Evolutionary conservation across 1,284 basidiomycete genomes (phyloP).

Genomic region (Microbotryum lychnidis-dioicae): DNA sequence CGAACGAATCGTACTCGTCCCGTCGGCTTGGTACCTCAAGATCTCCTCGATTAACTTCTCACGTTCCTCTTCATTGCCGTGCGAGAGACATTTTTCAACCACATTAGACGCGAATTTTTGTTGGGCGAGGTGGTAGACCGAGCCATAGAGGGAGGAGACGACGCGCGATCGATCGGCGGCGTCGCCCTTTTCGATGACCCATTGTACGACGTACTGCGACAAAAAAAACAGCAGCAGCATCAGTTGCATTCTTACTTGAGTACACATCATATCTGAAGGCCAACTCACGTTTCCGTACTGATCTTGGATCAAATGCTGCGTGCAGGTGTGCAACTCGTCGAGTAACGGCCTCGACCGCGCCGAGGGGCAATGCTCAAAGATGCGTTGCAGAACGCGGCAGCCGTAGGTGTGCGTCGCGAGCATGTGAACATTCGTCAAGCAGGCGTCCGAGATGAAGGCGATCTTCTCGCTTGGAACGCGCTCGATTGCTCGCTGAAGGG

Average conservation of each 20-base stretch:
- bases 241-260: neutral
- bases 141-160: constrained; percentile 63
- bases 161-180: constrained; percentile 61
- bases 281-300: constrained; percentile 40
- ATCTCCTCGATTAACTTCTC: constrained; percentile 40
- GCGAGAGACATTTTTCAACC: constrained; percentile 53
- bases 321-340: constrained; percentile 60
- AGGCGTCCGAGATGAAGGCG: constrained; percentile 60
- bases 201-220: constrained; percentile 51
- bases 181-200: constrained; percentile 73
- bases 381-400: constrained; percentile 88
- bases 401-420: constrained; percentile 87
- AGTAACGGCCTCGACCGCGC: constrained; percentile 60
- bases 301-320: constrained; percentile 36
- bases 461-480: constrained; percentile 68
- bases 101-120: constrained; percentile 98
- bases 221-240: neutral
- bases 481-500: constrained; percentile 72
- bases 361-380: constrained; percentile 74
- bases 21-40: constrained; percentile 37
- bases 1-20: constrained; percentile 25
- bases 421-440: constrained; percentile 73
- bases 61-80: constrained; percentile 33
- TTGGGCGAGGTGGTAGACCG: constrained; percentile 57
- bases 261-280: no score